phyloP scores from a whole-genome alignment of 148 eudicot genomes.

The Camellia lanceoleosa region DNA sequence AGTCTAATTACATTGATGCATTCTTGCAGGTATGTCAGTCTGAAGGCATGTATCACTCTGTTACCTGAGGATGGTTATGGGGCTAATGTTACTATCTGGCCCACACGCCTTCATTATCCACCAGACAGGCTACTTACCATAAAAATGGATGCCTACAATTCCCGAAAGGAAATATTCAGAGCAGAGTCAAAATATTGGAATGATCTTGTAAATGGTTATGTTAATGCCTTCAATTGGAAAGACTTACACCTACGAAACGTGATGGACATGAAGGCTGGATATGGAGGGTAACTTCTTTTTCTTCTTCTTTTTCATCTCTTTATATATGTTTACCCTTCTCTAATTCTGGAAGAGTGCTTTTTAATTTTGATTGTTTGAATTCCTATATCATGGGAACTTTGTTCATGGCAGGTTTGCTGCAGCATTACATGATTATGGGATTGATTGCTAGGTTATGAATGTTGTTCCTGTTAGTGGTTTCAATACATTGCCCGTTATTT shows the following conservation, averaged over 20 bases:
- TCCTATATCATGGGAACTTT: too few species aligned
- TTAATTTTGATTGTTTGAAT: too few species aligned
- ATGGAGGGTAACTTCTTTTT: constrained; percentile 56
- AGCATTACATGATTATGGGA: too few species aligned
- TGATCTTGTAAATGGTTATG: constrained; percentile 50
- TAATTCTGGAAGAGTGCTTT: too few species aligned
- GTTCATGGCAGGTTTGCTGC: too few species aligned
- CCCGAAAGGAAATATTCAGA: constrained; percentile 57
- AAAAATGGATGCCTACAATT: constrained; percentile 64
- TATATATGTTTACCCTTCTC: too few species aligned
- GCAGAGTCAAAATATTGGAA: constrained; percentile 72
- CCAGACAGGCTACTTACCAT: constrained; percentile 66
- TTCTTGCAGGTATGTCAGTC: constrained; percentile 48
- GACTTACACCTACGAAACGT: constrained; percentile 44
- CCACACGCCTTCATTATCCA: constrained; percentile 60
- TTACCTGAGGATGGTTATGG: constrained; percentile 64
- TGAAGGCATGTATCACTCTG: constrained; percentile 57
- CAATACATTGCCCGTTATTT: too few species aligned
- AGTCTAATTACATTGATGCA: background rate
- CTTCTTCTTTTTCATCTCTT: background rate
- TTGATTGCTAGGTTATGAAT: too few species aligned
- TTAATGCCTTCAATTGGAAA: constrained; percentile 46
- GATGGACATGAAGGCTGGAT: constrained; percentile 83
- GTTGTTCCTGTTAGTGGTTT: too few species aligned
- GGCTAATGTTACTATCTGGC: constrained; percentile 60